These are phyloP conservation scores for Kingdonia uniflora DNA, from an alignment of 164 flowering plant genomes.

Conservation along the genomic window DNA sequence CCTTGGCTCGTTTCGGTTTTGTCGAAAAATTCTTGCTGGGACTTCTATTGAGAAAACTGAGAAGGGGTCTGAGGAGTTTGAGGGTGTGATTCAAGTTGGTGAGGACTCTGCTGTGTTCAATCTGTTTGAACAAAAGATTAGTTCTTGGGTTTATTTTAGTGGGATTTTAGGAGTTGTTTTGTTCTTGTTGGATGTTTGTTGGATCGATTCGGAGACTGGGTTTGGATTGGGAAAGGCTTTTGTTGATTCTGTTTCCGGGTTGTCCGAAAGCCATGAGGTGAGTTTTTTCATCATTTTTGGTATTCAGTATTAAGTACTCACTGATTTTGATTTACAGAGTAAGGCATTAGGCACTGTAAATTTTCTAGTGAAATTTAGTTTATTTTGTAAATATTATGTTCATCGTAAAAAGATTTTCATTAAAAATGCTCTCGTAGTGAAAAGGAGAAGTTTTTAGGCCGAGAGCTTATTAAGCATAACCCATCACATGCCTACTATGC, in stretches of 20 bases:
- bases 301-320: no score
- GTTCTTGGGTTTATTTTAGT: slow-evolving; percentile 78
- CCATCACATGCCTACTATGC: no score
- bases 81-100: slow-evolving; percentile 30
- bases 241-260: slow-evolving; percentile 39
- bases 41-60: slow-evolving; percentile 22
- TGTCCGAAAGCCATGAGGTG: slow-evolving; percentile 82
- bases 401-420: no score
- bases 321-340: no score
- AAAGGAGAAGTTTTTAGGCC: no score
- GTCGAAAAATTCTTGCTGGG: slow-evolving; percentile 11
- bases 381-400: no score
- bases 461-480: no score
- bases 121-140: slow-evolving; percentile 50
- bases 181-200: slow-evolving; percentile 48
- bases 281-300: slow-evolving; percentile 1
- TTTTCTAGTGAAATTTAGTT: no score
- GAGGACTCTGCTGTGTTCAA: slow-evolving; percentile 84
- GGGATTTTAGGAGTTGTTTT: slow-evolving; percentile 65
- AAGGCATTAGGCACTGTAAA: no score
- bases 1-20: neutral
- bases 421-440: no score
- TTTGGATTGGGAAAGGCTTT: slow-evolving; percentile 44
- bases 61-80: slow-evolving; percentile 5
- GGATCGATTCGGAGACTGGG: slow-evolving; percentile 80